Evolutionary conservation across 2,329 filamentous ascomycete species (phyloP).

Genomic region (Botrytis fabae): DNA sequence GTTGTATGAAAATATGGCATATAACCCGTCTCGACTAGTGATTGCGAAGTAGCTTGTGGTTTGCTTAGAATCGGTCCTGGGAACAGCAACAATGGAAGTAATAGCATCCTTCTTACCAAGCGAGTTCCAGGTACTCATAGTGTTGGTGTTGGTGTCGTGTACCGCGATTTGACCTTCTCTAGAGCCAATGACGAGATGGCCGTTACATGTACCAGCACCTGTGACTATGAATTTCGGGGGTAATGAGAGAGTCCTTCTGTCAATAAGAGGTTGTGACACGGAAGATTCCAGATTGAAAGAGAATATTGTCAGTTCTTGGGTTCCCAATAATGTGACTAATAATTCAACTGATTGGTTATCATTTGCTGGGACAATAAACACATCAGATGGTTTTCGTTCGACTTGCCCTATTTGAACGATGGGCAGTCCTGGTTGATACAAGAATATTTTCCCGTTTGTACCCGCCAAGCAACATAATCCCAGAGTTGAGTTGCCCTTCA

Average conservation of each 20-base stretch:
- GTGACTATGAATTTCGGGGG: conserved; percentile 53
- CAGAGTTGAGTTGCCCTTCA: conserved; percentile 42
- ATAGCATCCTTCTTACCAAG: conserved; percentile 57
- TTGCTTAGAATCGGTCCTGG: conserved; percentile 41
- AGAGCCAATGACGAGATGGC: conserved; percentile 53
- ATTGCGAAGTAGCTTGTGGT: conserved; percentile 59
- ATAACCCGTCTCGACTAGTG: conserved; percentile 75
- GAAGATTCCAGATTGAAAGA: background rate
- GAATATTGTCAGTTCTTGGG: conserved; percentile 16
- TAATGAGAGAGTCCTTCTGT: conserved; percentile 20
- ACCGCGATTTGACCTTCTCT: conserved; percentile 55
- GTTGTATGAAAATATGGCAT: conserved; percentile 56
- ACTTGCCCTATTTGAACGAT: conserved; percentile 32
- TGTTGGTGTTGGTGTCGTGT: conserved; percentile 40
- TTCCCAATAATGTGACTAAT: conserved; percentile 2
- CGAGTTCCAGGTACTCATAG: conserved; percentile 29
- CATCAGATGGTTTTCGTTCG: conserved; percentile 35
- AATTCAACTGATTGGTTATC: background rate
- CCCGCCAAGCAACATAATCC: conserved; percentile 49
- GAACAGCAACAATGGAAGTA: conserved; percentile 60
- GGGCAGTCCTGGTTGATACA: conserved; percentile 26
- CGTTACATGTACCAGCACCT: conserved; percentile 46
- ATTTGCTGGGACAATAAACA: conserved; percentile 37
- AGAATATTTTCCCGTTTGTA: conserved; percentile 43
- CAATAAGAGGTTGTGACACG: no score